phyloP scores from a whole-genome alignment of 768 basidiomycete genomes.

The Xerocomellus dryophilus region DNA sequence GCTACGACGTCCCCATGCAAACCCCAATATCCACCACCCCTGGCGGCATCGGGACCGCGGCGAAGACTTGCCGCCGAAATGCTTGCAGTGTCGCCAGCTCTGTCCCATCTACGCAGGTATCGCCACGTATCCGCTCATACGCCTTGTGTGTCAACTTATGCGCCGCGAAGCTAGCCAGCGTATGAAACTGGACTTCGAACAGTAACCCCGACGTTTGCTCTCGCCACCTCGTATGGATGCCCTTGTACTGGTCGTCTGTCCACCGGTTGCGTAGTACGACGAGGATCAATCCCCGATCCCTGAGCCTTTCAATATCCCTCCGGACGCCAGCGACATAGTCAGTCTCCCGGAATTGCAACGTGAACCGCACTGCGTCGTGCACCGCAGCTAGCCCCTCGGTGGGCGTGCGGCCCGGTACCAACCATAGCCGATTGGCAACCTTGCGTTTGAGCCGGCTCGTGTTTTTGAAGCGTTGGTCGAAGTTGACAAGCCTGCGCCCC shows the following conservation, averaged over 20 bases:
- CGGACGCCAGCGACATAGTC: not conserved
- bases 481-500: not conserved
- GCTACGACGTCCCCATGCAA: not conserved
- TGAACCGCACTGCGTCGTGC: not conserved
- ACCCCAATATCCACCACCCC: not conserved
- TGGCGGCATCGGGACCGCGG: not conserved
- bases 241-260: not conserved
- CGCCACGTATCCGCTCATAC: not conserved
- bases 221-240: not conserved
- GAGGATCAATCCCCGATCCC: not conserved
- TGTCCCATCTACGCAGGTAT: not conserved
- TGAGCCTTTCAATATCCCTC: not conserved
- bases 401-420: not conserved
- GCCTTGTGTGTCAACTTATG: not conserved
- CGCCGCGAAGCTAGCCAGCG: not conserved
- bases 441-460: not conserved
- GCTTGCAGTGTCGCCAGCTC: not conserved
- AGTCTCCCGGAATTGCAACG: not conserved
- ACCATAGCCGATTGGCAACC: not conserved
- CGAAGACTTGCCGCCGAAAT: not conserved
- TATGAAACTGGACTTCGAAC: slow-evolving; percentile 6
- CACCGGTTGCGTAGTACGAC: not conserved
- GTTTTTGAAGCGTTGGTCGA: not conserved
- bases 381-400: not conserved
- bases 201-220: not conserved